Conservation (phyloP, 257 asterid species). For the Nicotiana otophora region DNA sequence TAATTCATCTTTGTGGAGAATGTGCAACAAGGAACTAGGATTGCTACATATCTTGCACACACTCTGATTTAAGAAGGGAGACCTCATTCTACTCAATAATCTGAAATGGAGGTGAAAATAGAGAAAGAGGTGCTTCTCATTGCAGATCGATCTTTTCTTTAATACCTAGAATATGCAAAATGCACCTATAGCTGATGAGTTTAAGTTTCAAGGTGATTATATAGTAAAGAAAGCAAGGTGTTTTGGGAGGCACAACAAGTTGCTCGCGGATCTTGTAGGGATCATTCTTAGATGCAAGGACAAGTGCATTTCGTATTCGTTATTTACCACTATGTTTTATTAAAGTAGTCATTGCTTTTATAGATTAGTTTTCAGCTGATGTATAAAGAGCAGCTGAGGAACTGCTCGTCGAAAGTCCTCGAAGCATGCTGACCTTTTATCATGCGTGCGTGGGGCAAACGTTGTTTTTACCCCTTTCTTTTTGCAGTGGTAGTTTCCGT, state of each 20-base stretch:
- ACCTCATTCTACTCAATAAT: not conserved
- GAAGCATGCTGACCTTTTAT: conserved; percentile 26
- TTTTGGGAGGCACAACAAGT: not conserved
- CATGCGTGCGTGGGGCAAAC: conserved; percentile 14
- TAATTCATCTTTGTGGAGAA: not conserved
- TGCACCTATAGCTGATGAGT: not conserved
- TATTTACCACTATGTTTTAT: not conserved
- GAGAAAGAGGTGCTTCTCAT: not conserved
- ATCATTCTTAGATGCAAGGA: not conserved
- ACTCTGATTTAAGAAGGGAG: not conserved
- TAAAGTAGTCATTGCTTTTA: not conserved
- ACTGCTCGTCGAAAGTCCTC: not conserved
- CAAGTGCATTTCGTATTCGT: not conserved
- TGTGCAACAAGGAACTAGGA: not conserved
- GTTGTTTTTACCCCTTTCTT: not conserved
- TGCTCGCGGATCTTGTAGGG: not conserved
- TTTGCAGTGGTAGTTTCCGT: not conserved
- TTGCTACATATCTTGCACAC: not conserved
- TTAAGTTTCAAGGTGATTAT: not conserved
- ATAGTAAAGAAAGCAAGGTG: not conserved
- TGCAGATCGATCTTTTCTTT: not conserved
- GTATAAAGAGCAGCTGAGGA: conserved; percentile 6
- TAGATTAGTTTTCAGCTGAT: conserved; percentile 11
- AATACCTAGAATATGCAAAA: not conserved
- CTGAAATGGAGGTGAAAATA: not conserved